Conservation (phyloP, 2,329 filamentous ascomycete species). For the Arthrobotrys iridis region DNA sequence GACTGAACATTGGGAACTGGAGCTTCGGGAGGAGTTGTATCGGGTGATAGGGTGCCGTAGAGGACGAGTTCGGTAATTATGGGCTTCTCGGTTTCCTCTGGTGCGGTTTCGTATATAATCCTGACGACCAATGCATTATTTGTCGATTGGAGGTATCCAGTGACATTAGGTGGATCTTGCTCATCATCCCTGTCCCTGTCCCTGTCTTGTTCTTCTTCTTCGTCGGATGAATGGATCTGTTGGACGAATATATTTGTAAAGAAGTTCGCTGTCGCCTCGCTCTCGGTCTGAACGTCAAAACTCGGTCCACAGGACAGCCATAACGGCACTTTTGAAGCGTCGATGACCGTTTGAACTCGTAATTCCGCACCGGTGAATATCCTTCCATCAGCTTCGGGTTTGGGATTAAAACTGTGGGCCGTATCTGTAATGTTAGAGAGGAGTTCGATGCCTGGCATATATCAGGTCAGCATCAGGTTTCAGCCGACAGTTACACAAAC, state of each 20-base stretch:
- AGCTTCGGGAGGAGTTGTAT: not conserved
- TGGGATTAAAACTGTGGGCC: not conserved
- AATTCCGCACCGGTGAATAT: slow-evolving; percentile 27
- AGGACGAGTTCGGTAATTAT: slow-evolving; percentile 47
- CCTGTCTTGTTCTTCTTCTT: not conserved
- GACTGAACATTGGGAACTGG: slow-evolving; percentile 4
- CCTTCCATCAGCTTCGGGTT: not conserved
- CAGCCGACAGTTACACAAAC: slow-evolving; percentile 25
- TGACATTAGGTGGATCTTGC: not conserved
- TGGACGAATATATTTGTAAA: slow-evolving; percentile 37
- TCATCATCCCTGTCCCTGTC: slow-evolving; percentile 4
- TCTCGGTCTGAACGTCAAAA: slow-evolving; percentile 42
- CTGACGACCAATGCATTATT: slow-evolving; percentile 28
- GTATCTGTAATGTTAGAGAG: slow-evolving; percentile 9
- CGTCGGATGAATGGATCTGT: not conserved
- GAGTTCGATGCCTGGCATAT: slow-evolving; percentile 31
- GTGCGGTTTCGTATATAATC: slow-evolving; percentile 26
- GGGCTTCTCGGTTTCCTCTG: slow-evolving; percentile 44
- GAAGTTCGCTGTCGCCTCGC: slow-evolving; percentile 30
- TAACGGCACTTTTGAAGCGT: slow-evolving; percentile 39
- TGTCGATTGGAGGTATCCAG: not conserved
- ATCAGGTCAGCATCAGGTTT: slow-evolving; percentile 17
- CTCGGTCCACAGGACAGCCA: slow-evolving; percentile 39
- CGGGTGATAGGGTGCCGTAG: slow-evolving; percentile 25
- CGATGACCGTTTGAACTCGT: slow-evolving; percentile 35